Evolutionary conservation across 129 eudicot species (phyloP), one percentile per base, ranked within the genome.

Genomic region (Helianthus tuberosus): DNA sequence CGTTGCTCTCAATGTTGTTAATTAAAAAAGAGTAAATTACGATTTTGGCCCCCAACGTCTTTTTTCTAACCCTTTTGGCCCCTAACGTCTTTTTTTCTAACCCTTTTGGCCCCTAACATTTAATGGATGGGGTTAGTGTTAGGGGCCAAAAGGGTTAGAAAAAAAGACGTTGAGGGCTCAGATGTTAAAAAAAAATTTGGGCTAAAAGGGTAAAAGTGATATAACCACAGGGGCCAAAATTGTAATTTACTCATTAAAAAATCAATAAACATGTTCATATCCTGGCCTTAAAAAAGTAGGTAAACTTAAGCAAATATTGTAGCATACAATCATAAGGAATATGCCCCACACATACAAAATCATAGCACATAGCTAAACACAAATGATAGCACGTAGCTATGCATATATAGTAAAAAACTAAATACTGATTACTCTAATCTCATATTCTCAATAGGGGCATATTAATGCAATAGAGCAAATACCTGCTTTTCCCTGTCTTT

Each of bases 401-500:
- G n/a, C 7, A 12, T 9, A 11, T 32, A 73, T 13, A 12, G 47
- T 36, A 62, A 32, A 4, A 43, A 41, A 16, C 47, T 11, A 60
- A 29, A 49, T 47, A 32, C 49, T 44, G 32, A 64, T 29, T 29
- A 29, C 35, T 3, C 35, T 29, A 29, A 29, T 29, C 35, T 29
- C 35, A 29, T 29, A 65, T 39, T 44, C 73, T 39, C 29, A 75
- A 72, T 15, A 32, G 32, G 38, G 54, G 20, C 46, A 43, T 61
- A 52, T 29, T 76, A 35, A 46, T 58, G 64, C 66, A 75, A 79
- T 25, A 55, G 41, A 64, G 41, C 38, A 23, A 29, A 66, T 81
- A 87, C 92, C 92, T 82, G 86, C 77, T 87, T 66, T 51, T 84
- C 71, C 92, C 92, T 38, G 84, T 78, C 72, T 79, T 82, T 60